Percentiles rank a stretch among this genome's conserved stretches.
phyloP scores from a whole-genome alignment of 2,329 filamentous ascomycete species.

The Clarireedia paspali region DNA sequence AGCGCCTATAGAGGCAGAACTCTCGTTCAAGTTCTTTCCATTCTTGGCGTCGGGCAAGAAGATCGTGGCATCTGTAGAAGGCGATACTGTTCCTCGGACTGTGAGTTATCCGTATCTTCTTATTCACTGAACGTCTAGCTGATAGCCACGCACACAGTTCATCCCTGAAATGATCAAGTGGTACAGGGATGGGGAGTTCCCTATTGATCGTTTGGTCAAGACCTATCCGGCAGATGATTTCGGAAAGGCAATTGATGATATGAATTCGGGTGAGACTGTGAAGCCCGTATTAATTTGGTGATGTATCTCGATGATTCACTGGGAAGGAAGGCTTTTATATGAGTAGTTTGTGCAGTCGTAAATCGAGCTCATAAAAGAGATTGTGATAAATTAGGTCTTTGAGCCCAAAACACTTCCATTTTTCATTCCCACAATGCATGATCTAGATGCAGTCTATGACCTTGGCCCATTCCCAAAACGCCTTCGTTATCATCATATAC shows the following conservation, averaged over 20 bases:
- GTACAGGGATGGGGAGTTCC: conserved; percentile 39
- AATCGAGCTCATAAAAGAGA: too few relatives aligned
- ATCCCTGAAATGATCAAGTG: conserved; percentile 41
- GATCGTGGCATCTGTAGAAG: background rate
- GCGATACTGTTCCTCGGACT: background rate
- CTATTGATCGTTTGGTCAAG: conserved; percentile 38
- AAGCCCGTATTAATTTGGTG: conserved; percentile 34
- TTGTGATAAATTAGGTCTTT: too few relatives aligned
- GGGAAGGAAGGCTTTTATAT: background rate
- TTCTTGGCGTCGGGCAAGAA: conserved; percentile 3
- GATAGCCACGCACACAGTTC: conserved; percentile 18
- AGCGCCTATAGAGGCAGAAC: background rate
- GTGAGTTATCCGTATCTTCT: background rate
- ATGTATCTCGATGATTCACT: background rate
- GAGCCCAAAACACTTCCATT: too few relatives aligned
- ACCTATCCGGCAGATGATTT: conserved; percentile 1
- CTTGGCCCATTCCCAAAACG: too few relatives aligned
- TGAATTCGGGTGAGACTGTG: conserved; percentile 33
- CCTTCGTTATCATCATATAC: too few relatives aligned
- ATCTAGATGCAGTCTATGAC: too few relatives aligned
- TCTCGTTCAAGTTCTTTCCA: background rate
- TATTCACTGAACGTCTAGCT: background rate
- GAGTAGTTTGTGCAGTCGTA: too few relatives aligned
- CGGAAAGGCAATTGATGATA: conserved; percentile 28
- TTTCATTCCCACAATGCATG: too few relatives aligned